Conservation (phyloP, 2,329 filamentous ascomycete genomes). For the Volutella citrinella region DNA sequence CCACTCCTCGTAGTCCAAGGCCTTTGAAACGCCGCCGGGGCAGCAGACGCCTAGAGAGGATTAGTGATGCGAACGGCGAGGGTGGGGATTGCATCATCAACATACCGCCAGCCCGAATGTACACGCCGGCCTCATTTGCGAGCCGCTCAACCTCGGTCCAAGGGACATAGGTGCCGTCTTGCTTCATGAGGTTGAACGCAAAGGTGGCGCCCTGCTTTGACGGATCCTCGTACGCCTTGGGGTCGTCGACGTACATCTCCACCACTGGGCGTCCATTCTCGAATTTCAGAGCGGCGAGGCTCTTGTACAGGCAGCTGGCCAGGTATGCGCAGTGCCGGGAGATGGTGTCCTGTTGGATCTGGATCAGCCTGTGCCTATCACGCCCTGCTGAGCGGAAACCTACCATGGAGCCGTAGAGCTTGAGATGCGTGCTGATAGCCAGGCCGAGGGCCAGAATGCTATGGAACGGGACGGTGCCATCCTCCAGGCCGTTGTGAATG, state of each 20-base stretch:
- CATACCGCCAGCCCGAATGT: constrained; percentile 53
- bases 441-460: constrained; percentile 60
- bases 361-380: background rate
- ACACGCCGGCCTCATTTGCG: constrained; percentile 54
- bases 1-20: constrained; percentile 48
- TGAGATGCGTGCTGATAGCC: constrained; percentile 54
- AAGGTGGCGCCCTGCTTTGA: constrained; percentile 58
- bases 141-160: constrained; percentile 58
- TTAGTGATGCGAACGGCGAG: background rate
- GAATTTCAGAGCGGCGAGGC: constrained; percentile 48
- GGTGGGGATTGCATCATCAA: no score
- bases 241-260: constrained; percentile 52
- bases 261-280: constrained; percentile 49
- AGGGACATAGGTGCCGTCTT: constrained; percentile 50
- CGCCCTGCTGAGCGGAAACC: background rate
- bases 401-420: constrained; percentile 55
- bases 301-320: constrained; percentile 45
- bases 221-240: constrained; percentile 45
- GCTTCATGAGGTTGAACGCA: constrained; percentile 58
- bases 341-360: constrained; percentile 39
- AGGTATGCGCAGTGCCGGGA: constrained; percentile 57
- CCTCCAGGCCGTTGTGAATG: constrained; percentile 61
- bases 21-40: constrained; percentile 45
- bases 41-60: constrained; percentile 42
- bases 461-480: constrained; percentile 65